Percentiles rank a stretch among this genome's conserved stretches.
Evolutionary conservation across 495 filamentous ascomycete species (phyloP).

Genomic region (Symbiotaphrina buchneri): DNA sequence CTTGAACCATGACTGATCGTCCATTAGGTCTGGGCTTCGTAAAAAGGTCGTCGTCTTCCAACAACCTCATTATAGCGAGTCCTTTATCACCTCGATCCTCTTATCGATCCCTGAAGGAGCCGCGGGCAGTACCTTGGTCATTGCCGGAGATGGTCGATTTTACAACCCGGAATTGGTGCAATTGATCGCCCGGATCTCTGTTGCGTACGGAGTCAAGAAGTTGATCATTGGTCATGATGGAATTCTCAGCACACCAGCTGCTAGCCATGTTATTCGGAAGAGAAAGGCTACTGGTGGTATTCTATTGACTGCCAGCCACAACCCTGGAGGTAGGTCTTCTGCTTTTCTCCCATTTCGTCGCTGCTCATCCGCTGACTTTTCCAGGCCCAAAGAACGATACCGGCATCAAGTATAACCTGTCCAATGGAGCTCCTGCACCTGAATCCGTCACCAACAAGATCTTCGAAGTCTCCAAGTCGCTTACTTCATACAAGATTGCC

Average conservation of each 20-base stretch:
- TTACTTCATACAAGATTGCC: constrained; percentile 79
- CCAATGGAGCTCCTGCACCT: constrained; percentile 87
- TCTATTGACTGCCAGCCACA: constrained; percentile 89
- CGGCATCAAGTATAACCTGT: constrained; percentile 97
- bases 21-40: constrained; percentile 69
- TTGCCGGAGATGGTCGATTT: constrained; percentile 92
- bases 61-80: constrained; percentile 81
- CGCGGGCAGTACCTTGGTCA: constrained; percentile 74
- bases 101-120: constrained; percentile 90
- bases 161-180: constrained; percentile 94
- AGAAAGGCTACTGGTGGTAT: constrained; percentile 90
- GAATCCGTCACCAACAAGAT: constrained; percentile 97
- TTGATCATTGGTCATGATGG: constrained; percentile 86
- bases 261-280: constrained; percentile 86
- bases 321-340: constrained; percentile 68
- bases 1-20: constrained; percentile 1
- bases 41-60: constrained; percentile 99
- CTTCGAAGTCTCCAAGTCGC: constrained; percentile 66
- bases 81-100: constrained; percentile 82
- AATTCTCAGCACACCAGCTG: constrained; percentile 88
- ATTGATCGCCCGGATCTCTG: constrained; percentile 90
- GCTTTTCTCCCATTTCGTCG: neutral
- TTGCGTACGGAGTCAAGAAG: constrained; percentile 97
- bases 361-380: neutral
- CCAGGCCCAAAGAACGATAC: constrained; percentile 83